phyloP scores from a whole-genome alignment of 495 filamentous ascomycete species.

The Sphaerosporella brunnea region DNA sequence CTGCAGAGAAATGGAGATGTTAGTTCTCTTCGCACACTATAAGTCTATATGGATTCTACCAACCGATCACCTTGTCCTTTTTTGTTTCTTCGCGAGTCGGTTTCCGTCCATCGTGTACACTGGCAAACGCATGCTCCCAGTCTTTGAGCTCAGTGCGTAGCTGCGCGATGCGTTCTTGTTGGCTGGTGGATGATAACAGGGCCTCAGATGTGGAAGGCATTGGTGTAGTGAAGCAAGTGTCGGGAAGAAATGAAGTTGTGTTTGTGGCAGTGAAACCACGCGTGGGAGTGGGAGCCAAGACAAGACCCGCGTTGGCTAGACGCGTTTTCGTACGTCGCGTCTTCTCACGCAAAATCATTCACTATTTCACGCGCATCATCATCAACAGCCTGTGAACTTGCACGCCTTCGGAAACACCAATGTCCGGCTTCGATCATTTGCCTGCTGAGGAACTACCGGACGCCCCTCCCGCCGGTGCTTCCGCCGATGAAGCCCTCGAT shows the following conservation, averaged over 20 bases:
- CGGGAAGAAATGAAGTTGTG: too few species aligned
- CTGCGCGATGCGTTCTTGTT: conserved; percentile 2
- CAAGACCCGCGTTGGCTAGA: too few species aligned
- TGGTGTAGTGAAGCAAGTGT: too few species aligned
- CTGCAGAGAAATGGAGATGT: conserved; percentile 29
- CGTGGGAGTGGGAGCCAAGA: too few species aligned
- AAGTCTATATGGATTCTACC: conserved; percentile 10
- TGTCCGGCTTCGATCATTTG: neutral
- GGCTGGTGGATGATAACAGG: too few species aligned
- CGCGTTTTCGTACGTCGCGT: neutral
- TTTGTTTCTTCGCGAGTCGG: conserved; percentile 76
- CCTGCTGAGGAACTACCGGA: conserved; percentile 8
- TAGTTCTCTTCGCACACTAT: too few species aligned
- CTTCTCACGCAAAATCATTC: neutral
- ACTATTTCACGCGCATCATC: neutral
- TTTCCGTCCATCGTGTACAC: conserved; percentile 51
- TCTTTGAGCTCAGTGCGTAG: conserved; percentile 63
- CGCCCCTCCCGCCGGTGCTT: conserved; percentile 8
- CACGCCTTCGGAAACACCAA: neutral
- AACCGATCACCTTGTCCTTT: conserved; percentile 63
- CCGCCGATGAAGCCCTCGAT: conserved; percentile 1
- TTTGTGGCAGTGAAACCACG: too few species aligned
- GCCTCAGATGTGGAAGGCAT: too few species aligned
- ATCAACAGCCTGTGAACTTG: neutral
- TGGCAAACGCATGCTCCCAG: conserved; percentile 69